Conservation (phyloP, 805 yeast species). For the Saccharomycopsis vini region DNA sequence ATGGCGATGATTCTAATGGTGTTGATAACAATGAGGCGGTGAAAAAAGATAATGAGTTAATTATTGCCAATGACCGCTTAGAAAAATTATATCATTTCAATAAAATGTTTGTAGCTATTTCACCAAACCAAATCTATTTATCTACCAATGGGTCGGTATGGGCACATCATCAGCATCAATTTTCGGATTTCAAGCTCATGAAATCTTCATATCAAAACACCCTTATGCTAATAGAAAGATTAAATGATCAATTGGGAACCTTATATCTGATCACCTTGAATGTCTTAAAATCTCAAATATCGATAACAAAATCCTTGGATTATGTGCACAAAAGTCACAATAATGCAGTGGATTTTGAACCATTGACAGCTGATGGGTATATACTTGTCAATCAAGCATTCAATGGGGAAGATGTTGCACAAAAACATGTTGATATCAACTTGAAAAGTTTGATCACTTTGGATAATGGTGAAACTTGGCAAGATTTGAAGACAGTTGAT, state of each 20-base stretch:
- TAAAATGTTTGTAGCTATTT: constrained; percentile 2
- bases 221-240: constrained; percentile 29
- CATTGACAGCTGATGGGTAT: constrained; percentile 47
- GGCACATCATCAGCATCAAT: background rate
- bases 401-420: constrained; percentile 21
- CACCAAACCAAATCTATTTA: background rate
- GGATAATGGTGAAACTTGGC: constrained; percentile 32
- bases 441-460: constrained; percentile 28
- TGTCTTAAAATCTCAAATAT: background rate
- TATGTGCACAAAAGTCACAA: constrained; percentile 29
- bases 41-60: no score
- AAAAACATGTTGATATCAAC: no score
- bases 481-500: constrained; percentile 20
- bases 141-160: constrained; percentile 9
- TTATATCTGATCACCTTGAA: constrained; percentile 29
- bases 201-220: constrained; percentile 25
- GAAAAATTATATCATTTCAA: background rate
- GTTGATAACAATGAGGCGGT: no score
- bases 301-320: constrained; percentile 23
- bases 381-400: constrained; percentile 38
- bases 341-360: constrained; percentile 30
- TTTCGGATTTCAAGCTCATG: background rate
- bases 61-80: background rate
- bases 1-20: no score
- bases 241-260: constrained; percentile 25